A percentile compares a stretch with the other conserved stretches of the same genome.
These are phyloP conservation scores for Pulveroboletus ravenelii DNA, from an alignment of 768 basidiomycete genomes.

Conservation along the genomic window DNA sequence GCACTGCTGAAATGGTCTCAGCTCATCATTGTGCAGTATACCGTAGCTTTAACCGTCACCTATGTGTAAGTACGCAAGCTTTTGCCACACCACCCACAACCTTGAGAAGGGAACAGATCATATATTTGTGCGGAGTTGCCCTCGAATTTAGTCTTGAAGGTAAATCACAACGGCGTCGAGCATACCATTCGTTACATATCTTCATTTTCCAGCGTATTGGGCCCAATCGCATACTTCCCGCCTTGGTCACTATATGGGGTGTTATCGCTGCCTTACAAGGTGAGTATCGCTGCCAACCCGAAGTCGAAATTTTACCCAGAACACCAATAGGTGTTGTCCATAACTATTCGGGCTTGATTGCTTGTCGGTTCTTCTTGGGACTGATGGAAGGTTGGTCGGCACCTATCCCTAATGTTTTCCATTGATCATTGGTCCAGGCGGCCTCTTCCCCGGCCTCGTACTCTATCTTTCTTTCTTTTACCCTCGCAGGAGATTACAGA, in stretches of 20 bases:
- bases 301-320: not conserved
- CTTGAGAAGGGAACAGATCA: slow-evolving; percentile 29
- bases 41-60: slow-evolving; percentile 28
- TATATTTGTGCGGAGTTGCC: slow-evolving; percentile 59
- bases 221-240: slow-evolving; percentile 57
- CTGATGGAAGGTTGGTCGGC: slow-evolving; percentile 46
- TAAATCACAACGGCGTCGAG: not conserved
- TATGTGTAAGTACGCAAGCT: slow-evolving; percentile 15
- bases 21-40: slow-evolving; percentile 28
- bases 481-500: slow-evolving; percentile 28
- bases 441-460: slow-evolving; percentile 54
- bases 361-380: slow-evolving; percentile 47
- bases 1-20: not conserved
- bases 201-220: slow-evolving; percentile 34
- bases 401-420: not conserved
- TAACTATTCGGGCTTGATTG: slow-evolving; percentile 49
- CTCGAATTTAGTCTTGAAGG: slow-evolving; percentile 55
- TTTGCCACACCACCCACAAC: not conserved
- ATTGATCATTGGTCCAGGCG: slow-evolving; percentile 34
- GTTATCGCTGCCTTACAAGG: slow-evolving; percentile 60
- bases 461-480: slow-evolving; percentile 52
- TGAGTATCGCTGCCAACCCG: slow-evolving; percentile 11
- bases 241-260: slow-evolving; percentile 67
- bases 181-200: not conserved
- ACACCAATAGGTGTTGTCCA: slow-evolving; percentile 37